Base-by-base conservation (phyloP, 2,329 filamentous ascomycete species). In the Davidsoniella australis region DNA sequence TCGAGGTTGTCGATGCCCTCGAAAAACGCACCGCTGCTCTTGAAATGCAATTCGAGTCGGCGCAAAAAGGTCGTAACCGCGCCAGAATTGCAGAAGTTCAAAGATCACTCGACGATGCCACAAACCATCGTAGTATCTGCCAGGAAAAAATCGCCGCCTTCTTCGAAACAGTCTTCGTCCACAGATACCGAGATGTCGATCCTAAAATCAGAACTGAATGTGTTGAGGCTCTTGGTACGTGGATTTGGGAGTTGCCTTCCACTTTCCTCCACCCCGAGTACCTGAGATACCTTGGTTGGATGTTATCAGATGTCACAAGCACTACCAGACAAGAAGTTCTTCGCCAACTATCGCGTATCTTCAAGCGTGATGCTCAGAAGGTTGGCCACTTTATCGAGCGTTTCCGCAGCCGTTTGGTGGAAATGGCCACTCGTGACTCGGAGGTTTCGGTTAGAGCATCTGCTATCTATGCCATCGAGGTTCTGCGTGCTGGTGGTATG, bases 131-230 rank as follows among this genome's bases (percentile, higher is more conserved):
- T 33, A 79, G 85, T 52, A 68, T 73, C 10, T 76, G 86, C 48
- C 80, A 85, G 55, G 73, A 75, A 26, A 72, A 80, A 53, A 78
- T 96, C 51, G 81, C 81, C 56, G 86, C 93, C 56, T 85, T 87
- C 58, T 94, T 96, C 60, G 84, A 94, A 57, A 84, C 85, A 2
- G 80, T 96, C 43, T 98, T 94, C 61, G 82, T 95, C 26, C 89
- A 98, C 64, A 80, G 91, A 44, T 98, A 96, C 63, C 84, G 91
- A 54, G 91, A 98, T 61, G 78, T 95, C 26, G 91, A 98, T 59
- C 78, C 85, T 5, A 84, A 78, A 57, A 94, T 98, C 56, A 78
- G 91, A 48, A 78, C 82, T 0, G 89, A 95, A 59, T 95, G 89
- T 60, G 80, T 94, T 20, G 78, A 83, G 55, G 85, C 86, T 12